A percentile compares a stretch with the other conserved stretches of the same genome.
phyloP scores from a whole-genome alignment of 140 eudicot species.

The Stevia rebaudiana region DNA sequence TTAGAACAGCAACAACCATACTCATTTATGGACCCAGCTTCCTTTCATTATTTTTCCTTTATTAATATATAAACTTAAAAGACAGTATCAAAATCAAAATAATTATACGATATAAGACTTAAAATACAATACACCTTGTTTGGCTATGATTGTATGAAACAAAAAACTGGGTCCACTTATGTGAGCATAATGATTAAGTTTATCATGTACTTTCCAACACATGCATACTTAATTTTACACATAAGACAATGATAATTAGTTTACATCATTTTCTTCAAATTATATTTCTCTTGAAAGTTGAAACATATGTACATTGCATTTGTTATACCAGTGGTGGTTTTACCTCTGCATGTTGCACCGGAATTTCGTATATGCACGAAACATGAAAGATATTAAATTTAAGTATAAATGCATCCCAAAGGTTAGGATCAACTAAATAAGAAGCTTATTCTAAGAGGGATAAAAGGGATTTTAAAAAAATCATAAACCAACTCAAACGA shows the following conservation, averaged over 20 bases:
- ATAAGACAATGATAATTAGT: neutral
- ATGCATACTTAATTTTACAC: neutral
- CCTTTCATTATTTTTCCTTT: neutral
- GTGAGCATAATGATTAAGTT: neutral
- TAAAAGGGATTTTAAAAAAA: too few relatives aligned
- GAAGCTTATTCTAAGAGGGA: too few relatives aligned
- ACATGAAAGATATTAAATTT: too few relatives aligned
- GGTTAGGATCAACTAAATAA: too few relatives aligned
- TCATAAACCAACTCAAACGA: too few relatives aligned
- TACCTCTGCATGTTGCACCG: too few relatives aligned
- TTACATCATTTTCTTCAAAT: neutral
- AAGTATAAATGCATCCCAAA: too few relatives aligned
- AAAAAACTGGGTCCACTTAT: neutral
- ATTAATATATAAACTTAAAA: neutral
- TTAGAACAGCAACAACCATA: too few relatives aligned
- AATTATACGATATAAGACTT: neutral
- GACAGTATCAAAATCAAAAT: neutral
- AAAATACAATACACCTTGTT: conserved; percentile 6
- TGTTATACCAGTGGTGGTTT: neutral
- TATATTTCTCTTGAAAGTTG: neutral
- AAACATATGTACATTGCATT: neutral
- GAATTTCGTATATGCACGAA: too few relatives aligned
- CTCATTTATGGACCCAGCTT: conserved; percentile 14
- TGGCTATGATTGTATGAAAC: neutral
- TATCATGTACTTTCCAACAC: neutral